These are phyloP conservation scores for Delitschia confertaspora DNA, from an alignment of 495 filamentous ascomycete species.

Conservation along the genomic window DNA sequence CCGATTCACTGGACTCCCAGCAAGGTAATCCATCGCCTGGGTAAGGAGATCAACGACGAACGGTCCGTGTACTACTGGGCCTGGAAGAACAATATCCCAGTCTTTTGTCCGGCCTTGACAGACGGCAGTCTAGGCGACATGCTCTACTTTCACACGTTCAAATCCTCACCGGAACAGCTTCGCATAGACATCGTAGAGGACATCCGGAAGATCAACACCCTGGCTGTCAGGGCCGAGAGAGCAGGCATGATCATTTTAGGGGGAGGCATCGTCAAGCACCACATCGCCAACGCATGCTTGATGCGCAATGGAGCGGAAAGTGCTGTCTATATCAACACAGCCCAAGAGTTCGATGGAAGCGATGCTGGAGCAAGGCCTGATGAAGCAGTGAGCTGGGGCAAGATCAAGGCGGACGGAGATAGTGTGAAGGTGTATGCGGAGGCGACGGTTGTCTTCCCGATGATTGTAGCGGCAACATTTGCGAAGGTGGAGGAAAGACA, in stretches of 20 bases:
- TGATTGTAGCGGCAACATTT: constrained; percentile 93
- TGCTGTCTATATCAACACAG: constrained; percentile 95
- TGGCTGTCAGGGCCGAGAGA: constrained; percentile 71
- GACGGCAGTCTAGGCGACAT: constrained; percentile 94
- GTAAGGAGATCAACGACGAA: constrained; percentile 86
- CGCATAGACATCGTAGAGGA: constrained; percentile 83
- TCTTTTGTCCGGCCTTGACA: constrained; percentile 93
- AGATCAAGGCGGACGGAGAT: constrained; percentile 80
- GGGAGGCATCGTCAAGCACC: constrained; percentile 89
- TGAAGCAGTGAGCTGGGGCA: constrained; percentile 96
- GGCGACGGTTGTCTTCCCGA: constrained; percentile 82
- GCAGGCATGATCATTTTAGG: constrained; percentile 92
- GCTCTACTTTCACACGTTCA: constrained; percentile 95
- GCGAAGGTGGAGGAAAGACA: constrained; percentile 42
- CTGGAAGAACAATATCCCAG: constrained; percentile 82
- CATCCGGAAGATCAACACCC: constrained; percentile 78
- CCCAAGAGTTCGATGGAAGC: constrained; percentile 91
- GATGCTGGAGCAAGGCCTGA: constrained; percentile 94
- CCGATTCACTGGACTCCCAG: constrained; percentile 84
- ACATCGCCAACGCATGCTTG: constrained; percentile 91
- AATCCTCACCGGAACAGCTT: constrained; percentile 65
- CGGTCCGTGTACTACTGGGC: constrained; percentile 90
- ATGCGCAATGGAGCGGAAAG: constrained; percentile 96
- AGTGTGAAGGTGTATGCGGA: constrained; percentile 93
- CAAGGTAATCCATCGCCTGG: constrained; percentile 75